Evolutionary conservation across 805 yeast genomes (phyloP).

Genomic region (Spathaspora boniae): DNA sequence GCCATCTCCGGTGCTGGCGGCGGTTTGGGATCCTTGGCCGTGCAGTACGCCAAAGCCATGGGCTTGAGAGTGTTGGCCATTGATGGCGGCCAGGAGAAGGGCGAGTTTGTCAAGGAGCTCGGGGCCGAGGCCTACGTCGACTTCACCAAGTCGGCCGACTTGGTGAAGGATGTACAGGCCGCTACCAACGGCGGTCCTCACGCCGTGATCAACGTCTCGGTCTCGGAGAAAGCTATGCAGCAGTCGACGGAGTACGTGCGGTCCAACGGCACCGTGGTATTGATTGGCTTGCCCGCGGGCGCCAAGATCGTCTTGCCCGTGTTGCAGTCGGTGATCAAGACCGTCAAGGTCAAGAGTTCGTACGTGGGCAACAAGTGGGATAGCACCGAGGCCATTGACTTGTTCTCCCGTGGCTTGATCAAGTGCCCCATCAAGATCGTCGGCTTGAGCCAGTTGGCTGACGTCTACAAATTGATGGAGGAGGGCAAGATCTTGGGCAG

Average conservation of each 20-base stretch:
- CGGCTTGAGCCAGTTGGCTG: constrained; percentile 67
- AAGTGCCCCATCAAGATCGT: constrained; percentile 72
- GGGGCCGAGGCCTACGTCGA: constrained; percentile 68
- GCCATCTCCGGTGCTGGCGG: constrained; percentile 79
- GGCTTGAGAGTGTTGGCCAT: constrained; percentile 69
- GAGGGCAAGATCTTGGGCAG: constrained; percentile 85
- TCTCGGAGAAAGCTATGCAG: constrained; percentile 62
- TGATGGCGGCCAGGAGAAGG: constrained; percentile 68
- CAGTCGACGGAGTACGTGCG: constrained; percentile 51
- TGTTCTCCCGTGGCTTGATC: constrained; percentile 69
- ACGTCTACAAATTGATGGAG: constrained; percentile 73
- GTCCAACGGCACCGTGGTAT: constrained; percentile 30
- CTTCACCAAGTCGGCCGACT: constrained; percentile 52
- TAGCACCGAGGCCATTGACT: constrained; percentile 75
- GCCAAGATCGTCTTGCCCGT: constrained; percentile 70
- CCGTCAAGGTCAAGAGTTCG: constrained; percentile 72
- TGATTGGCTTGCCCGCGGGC: constrained; percentile 76
- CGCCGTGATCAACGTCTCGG: constrained; percentile 74
- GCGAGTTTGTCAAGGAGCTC: constrained; percentile 47
- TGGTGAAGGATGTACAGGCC: constrained; percentile 51
- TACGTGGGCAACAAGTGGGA: constrained; percentile 90
- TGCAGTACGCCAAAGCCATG: constrained; percentile 76
- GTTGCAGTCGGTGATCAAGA: constrained; percentile 69
- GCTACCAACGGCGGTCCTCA: constrained; percentile 74
- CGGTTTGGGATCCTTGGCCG: constrained; percentile 71